A percentile compares a stretch with the other conserved stretches of the same genome.
phyloP scores from a whole-genome alignment of 176 grass and related monocot genomes.

The Tuctoria greenei region DNA sequence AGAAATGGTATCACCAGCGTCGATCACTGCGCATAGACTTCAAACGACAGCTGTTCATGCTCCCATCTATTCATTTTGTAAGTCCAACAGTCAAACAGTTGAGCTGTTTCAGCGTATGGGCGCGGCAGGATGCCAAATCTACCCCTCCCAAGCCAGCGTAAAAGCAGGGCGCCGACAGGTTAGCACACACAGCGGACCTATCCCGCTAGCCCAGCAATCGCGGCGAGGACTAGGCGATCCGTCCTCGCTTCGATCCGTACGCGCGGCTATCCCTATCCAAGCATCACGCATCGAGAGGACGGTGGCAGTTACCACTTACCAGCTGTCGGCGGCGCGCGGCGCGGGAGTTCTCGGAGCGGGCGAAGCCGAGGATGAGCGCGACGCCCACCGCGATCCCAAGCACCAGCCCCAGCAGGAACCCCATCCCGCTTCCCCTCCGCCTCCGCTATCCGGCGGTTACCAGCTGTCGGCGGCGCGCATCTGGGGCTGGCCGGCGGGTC shows the following conservation, averaged over 20 bases:
- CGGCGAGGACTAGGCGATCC: neutral
- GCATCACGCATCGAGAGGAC: neutral
- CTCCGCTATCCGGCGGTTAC: neutral
- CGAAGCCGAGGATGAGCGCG: slow-evolving; percentile 54
- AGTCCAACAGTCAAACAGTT: no score
- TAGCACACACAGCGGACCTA: neutral
- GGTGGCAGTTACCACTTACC: slow-evolving; percentile 37
- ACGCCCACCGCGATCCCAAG: slow-evolving; percentile 49
- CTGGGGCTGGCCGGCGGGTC: neutral
- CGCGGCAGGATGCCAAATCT: neutral
- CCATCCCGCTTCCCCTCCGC: slow-evolving; percentile 16
- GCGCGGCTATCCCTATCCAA: neutral
- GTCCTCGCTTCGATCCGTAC: neutral
- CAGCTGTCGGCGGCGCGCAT: slow-evolving; percentile 23
- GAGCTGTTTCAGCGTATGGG: neutral
- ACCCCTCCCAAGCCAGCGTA: neutral
- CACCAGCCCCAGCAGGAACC: slow-evolving; percentile 53
- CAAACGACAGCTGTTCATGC: no score
- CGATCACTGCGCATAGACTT: no score
- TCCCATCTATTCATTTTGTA: no score
- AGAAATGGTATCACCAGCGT: no score
- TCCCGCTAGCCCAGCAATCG: neutral
- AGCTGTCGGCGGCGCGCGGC: slow-evolving; percentile 44
- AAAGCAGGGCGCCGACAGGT: slow-evolving; percentile 8
- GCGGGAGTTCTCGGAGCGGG: slow-evolving; percentile 56